phyloP scores from a whole-genome alignment of 495 filamentous ascomycete genomes.

The Parathielavia appendiculata region DNA sequence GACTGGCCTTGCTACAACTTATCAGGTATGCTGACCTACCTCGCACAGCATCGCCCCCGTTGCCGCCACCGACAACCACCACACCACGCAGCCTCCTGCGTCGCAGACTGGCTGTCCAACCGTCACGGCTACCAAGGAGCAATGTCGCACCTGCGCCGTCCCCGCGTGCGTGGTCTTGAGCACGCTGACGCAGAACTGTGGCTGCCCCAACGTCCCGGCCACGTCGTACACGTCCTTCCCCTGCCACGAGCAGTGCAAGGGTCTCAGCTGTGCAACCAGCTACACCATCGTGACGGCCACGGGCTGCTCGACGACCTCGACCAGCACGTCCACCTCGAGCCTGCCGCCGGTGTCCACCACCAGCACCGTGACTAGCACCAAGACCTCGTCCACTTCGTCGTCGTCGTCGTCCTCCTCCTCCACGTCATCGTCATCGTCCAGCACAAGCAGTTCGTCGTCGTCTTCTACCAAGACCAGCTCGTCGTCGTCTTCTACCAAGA shows the following conservation, averaged over 20 bases:
- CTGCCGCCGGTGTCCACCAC: background rate
- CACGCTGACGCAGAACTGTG: slow-evolving; percentile 15
- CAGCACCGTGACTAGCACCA: background rate
- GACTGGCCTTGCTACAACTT: background rate
- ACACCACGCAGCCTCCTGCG: background rate
- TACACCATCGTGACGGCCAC: slow-evolving; percentile 13
- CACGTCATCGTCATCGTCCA: too few species aligned
- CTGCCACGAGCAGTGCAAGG: slow-evolving; percentile 20
- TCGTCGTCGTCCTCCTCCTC: background rate
- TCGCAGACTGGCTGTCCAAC: slow-evolving; percentile 16
- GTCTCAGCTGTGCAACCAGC: slow-evolving; percentile 23
- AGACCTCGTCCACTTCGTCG: background rate
- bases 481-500: too few species aligned
- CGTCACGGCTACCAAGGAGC: slow-evolving; percentile 14
- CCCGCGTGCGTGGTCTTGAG: slow-evolving; percentile 14
- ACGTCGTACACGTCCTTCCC: slow-evolving; percentile 17
- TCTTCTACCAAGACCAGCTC: too few species aligned
- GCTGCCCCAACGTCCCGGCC: slow-evolving; percentile 10
- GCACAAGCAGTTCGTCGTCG: too few species aligned
- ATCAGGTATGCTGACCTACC: background rate
- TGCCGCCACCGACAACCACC: slow-evolving; percentile 4
- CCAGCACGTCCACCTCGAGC: background rate
- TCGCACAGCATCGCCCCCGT: slow-evolving; percentile 10
- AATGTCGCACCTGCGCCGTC: slow-evolving; percentile 15
- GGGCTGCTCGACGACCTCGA: background rate